Evolutionary conservation across 371 early-diverging fungal genomes (phyloP).

Genomic region (Zopfochytrium polystomum): DNA sequence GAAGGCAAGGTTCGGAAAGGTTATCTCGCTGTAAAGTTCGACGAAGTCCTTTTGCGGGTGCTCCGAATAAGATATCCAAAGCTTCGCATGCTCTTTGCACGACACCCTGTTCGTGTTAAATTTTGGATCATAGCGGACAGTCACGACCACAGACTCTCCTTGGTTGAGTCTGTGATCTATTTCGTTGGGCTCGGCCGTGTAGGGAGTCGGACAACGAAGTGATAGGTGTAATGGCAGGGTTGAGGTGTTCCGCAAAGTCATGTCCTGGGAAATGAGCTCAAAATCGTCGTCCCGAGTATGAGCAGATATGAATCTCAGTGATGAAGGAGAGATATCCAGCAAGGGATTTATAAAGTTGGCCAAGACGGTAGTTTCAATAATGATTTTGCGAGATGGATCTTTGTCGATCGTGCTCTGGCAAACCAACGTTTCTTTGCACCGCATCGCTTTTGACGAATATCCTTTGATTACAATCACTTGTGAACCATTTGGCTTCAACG

Average conservation of each 20-base stretch:
- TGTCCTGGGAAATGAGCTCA: slow-evolving; percentile 31
- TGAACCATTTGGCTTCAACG: slow-evolving; percentile 40
- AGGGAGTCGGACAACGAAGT: slow-evolving; percentile 44
- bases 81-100: slow-evolving; percentile 41
- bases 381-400: slow-evolving; percentile 43
- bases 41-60: slow-evolving; percentile 53
- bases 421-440: slow-evolving; percentile 35
- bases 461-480: slow-evolving; percentile 48
- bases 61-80: slow-evolving; percentile 46
- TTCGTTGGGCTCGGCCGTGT: slow-evolving; percentile 25
- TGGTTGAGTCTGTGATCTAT: slow-evolving; percentile 32
- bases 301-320: slow-evolving; percentile 39
- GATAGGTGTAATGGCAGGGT: slow-evolving; percentile 40
- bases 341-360: slow-evolving; percentile 55
- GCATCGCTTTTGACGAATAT: slow-evolving; percentile 31
- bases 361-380: slow-evolving; percentile 36
- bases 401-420: slow-evolving; percentile 51
- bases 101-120: slow-evolving; percentile 43
- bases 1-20: slow-evolving; percentile 52
- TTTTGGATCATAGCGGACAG: slow-evolving; percentile 38
- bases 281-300: slow-evolving; percentile 41
- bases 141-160: slow-evolving; percentile 29
- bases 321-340: slow-evolving; percentile 35
- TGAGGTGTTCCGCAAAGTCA: slow-evolving; percentile 45
- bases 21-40: slow-evolving; percentile 44